Evolutionary conservation across 495 filamentous ascomycete species (phyloP), one percentile per base, ranked within the genome.

Genomic region (Thozetella sp.): DNA sequence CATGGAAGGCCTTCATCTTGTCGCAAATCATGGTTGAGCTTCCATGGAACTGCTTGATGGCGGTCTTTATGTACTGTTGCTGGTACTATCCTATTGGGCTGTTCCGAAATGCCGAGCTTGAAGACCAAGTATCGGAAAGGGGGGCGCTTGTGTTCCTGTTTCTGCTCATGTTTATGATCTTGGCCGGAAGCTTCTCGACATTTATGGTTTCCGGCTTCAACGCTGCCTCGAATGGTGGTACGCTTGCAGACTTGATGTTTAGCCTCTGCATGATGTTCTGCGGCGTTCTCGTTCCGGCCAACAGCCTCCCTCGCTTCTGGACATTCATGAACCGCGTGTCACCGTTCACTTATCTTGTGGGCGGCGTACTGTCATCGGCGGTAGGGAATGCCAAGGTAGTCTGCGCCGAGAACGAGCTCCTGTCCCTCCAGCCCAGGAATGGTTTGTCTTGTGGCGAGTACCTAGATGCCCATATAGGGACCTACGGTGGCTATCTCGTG

Each of bases 21-120:
- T 88, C 86, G 22, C 88, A 91, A 71, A 88, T 92, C 60, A 73
- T 91, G 3, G 87, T 88, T 52, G 91, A 94, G 70, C 67, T 93
- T 1, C 88, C 88, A 0, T 93, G 90, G 88, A 88, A 91, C 63
- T 81, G 85, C 2, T 69, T 93, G 19, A 86, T 90, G 80, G 81
- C 88, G 2, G 80, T 85, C 1, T 72, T 93, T 22, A 84, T 90
- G 69, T 93, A 80, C 74, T 77, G 92, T 65, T 84, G 76, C 59
- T 93, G 88, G 88, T 93, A 93, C 67, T 94, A 93, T 68, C 91
- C 91, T 9, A 81, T 93, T 46, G 92, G 91, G 0, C 80, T 95
- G 0, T 88, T 89, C 66, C 71, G 71, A 24, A 93, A 97, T 66
- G 86, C 90, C 4, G 72, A 77, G 20, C 79, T 83, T 0, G 84